Base-by-base conservation (phyloP, 257 asterid genomes). In the Nicotiana paniculata region DNA sequence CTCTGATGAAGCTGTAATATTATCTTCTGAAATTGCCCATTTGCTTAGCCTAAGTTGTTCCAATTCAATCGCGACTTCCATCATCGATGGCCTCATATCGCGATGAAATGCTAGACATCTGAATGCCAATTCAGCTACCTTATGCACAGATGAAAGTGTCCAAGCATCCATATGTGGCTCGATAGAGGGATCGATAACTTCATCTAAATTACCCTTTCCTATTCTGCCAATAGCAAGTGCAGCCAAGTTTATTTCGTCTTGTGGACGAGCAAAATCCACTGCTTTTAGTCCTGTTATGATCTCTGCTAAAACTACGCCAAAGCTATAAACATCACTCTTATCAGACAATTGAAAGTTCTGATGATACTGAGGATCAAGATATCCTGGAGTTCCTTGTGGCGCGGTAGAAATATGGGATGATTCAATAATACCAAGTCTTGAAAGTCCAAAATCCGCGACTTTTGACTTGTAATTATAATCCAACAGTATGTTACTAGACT, bases 341-440 rank as follows among this genome's bases (percentile, higher is more conserved):
- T 95, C 99, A 9, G 98, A 95, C 16, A 95, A 94, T 75, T 93
- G 98, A 90, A 89, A 95, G 88, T 90, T 95, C 82, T 93, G 99
- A 65, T 95, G 98, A 69, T 95, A 95, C 76, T 95, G 98, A 39
- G 99, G 99, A 54, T 95, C 99, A 0, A 95, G 88, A 81, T 95
- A 95, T 61, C 99, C 99, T 0, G 98, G 99, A 26, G 99, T 95
- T 51, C 99, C 99, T 81, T 95, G 99, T 4, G 99, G 99, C 5
- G 99, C 97, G 0, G 99, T 95, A 43, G 98, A 93, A 59, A 95
- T 86, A 77, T 95, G 99, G 69, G 99, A 95, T 0, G 90, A 85
- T 28, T 90, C 98, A 0, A 81, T 33, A 84, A 89, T 9, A 26
- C 98, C 98, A 1, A 91, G 84, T 68, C 98, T 85, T 2, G 97